phyloP scores from a whole-genome alignment of 306 rosid species.

The Pterocarpus macrocarpus region DNA sequence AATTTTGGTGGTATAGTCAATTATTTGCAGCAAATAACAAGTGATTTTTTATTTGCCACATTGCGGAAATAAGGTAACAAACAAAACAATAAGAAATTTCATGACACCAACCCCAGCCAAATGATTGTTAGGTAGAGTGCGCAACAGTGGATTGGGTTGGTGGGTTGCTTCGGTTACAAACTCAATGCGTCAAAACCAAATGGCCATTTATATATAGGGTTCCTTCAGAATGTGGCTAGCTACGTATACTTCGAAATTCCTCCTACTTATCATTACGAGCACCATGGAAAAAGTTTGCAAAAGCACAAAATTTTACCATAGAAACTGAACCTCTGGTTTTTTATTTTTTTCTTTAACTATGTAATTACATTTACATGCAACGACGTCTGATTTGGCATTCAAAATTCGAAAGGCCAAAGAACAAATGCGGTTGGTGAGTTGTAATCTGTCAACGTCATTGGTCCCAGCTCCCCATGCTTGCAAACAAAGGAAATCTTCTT shows the following conservation, averaged over 20 bases:
- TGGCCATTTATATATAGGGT: slow-evolving; percentile 18
- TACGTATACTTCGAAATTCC: slow-evolving; percentile 27
- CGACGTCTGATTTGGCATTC: not conserved
- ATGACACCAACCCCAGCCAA: slow-evolving; percentile 29
- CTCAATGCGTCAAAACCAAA: slow-evolving; percentile 28
- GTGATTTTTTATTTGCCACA: not conserved
- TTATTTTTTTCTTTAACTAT: not conserved
- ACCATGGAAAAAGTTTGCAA: not conserved
- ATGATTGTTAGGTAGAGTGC: slow-evolving; percentile 48
- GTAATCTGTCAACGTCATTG: slow-evolving; percentile 44
- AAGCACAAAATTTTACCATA: slow-evolving; percentile 6
- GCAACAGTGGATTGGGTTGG: slow-evolving; percentile 50
- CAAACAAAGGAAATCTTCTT: slow-evolving; percentile 39
- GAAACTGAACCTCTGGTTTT: not conserved
- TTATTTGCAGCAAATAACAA: slow-evolving; percentile 42
- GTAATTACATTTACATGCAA: not conserved
- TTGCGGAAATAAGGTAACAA: slow-evolving; percentile 33
- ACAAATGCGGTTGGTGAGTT: slow-evolving; percentile 43
- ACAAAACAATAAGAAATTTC: slow-evolving; percentile 15
- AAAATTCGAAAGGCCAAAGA: slow-evolving; percentile 16
- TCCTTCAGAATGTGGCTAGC: slow-evolving; percentile 57
- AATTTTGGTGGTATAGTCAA: slow-evolving; percentile 38
- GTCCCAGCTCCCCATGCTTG: slow-evolving; percentile 36
- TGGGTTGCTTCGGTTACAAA: slow-evolving; percentile 55
- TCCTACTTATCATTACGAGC: slow-evolving; percentile 17